These are phyloP conservation scores for Kondoa malvinella DNA, from an alignment of 768 basidiomycete genomes.

Conservation along the genomic window DNA sequence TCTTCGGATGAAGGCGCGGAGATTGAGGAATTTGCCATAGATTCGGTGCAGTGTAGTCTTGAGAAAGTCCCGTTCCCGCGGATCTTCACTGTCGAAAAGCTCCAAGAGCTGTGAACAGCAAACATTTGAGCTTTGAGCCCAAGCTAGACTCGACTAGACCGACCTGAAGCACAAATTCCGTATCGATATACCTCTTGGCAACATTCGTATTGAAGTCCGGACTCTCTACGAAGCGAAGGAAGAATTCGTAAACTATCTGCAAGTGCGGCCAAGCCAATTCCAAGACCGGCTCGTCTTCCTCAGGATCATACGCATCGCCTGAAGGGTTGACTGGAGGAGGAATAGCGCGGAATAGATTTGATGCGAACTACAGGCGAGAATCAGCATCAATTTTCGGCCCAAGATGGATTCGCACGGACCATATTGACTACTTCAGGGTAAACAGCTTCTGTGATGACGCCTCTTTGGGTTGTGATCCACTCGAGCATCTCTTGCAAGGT, in stretches of 20 bases:
- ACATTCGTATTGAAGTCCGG: conserved; percentile 96
- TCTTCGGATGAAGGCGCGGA: conserved; percentile 93
- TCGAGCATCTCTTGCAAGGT: conserved; percentile 97
- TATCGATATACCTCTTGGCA: conserved; percentile 94
- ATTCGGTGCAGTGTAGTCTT: conserved; percentile 98
- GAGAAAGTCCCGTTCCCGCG: conserved; percentile 94
- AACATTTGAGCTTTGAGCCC: neutral
- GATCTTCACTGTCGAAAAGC: conserved; percentile 96
- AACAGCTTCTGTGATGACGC: conserved; percentile 87
- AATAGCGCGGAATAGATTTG: conserved; percentile 97
- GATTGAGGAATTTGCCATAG: conserved; percentile 97
- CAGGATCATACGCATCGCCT: conserved; percentile 96
- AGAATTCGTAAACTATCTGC: conserved; percentile 99
- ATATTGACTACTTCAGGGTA: conserved; percentile 98
- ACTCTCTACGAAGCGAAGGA: conserved; percentile 93
- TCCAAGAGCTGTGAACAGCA: conserved; percentile 53
- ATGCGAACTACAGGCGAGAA: conserved; percentile 53
- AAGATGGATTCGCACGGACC: conserved; percentile 41
- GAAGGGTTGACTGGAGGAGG: conserved; percentile 97
- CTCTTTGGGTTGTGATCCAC: conserved; percentile 90
- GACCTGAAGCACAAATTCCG: conserved; percentile 67
- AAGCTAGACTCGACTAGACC: conserved; percentile 13
- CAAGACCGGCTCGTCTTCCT: conserved; percentile 96
- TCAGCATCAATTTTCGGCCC: conserved; percentile 3
- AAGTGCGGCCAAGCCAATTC: conserved; percentile 99